Evolutionary conservation across 768 basidiomycete genomes (phyloP).

Genomic region (Boletus tylopilopsis): DNA sequence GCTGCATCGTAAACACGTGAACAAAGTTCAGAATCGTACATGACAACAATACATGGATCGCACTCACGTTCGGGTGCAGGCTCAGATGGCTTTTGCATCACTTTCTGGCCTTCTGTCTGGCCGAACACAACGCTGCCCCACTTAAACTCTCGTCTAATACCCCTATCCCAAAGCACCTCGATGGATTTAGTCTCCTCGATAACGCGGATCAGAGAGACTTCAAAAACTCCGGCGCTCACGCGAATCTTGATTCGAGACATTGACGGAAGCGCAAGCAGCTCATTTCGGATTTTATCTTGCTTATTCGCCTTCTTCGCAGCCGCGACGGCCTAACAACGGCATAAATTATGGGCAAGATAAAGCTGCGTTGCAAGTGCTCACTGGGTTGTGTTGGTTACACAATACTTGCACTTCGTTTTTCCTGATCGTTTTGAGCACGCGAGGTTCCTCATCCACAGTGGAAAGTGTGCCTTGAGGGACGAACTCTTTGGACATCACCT

Average conservation of each 20-base stretch:
- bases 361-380: slow-evolving; percentile 37
- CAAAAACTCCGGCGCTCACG: slow-evolving; percentile 79
- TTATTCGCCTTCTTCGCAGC: slow-evolving; percentile 74
- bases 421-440: slow-evolving; percentile 62
- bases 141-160: slow-evolving; percentile 72
- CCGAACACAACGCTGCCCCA: slow-evolving; percentile 81
- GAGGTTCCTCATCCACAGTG: slow-evolving; percentile 13
- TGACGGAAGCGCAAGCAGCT: slow-evolving; percentile 63
- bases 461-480: neutral
- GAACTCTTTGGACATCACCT: neutral
- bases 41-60: neutral
- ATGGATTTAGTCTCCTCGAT: slow-evolving; percentile 67
- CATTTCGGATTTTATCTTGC: slow-evolving; percentile 66
- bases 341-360: neutral
- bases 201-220: slow-evolving; percentile 74
- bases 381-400: slow-evolving; percentile 89
- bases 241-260: slow-evolving; percentile 83
- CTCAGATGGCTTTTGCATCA: slow-evolving; percentile 70
- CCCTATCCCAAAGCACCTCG: slow-evolving; percentile 79
- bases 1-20: slow-evolving; percentile 11
- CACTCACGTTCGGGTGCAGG: slow-evolving; percentile 47
- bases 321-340: slow-evolving; percentile 53
- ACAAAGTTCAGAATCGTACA: slow-evolving; percentile 6
- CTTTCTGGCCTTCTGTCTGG: slow-evolving; percentile 58
- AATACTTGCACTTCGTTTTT: slow-evolving; percentile 73